Evolutionary conservation across 305 asterid genomes (phyloP).

Genomic region (Caryopteris hybrid): DNA sequence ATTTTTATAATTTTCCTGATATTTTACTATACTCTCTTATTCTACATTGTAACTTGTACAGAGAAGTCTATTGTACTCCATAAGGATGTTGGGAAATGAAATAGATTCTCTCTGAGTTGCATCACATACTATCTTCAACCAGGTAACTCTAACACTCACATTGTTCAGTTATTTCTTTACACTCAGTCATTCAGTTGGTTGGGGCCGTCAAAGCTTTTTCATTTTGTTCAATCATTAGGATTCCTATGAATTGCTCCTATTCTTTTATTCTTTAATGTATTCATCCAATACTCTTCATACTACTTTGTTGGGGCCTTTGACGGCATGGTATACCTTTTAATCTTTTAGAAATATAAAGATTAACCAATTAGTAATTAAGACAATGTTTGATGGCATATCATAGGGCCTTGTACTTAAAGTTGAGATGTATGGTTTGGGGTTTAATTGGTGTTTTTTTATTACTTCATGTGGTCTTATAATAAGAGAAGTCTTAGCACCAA

Average conservation of each 20-base stretch:
- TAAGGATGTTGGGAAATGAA: slow-evolving; percentile 73
- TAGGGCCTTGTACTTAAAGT: background rate
- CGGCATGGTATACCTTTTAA: background rate
- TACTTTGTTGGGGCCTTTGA: background rate
- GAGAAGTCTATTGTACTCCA: slow-evolving; percentile 81
- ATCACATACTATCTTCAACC: slow-evolving; percentile 89
- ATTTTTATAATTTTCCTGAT: no score
- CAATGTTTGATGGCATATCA: background rate
- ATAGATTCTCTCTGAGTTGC: slow-evolving; percentile 69
- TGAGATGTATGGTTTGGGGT: background rate
- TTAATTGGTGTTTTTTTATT: background rate
- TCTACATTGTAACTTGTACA: slow-evolving; percentile 29
- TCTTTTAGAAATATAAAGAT: background rate
- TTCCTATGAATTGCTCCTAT: background rate
- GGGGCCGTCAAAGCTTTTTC: background rate
- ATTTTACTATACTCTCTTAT: slow-evolving; percentile 1
- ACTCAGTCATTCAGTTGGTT: background rate
- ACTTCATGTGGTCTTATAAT: no score
- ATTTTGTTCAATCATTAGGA: background rate
- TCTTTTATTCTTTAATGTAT: no score
- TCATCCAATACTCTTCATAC: background rate
- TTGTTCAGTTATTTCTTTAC: background rate
- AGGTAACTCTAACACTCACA: no score
- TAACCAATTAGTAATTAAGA: no score
- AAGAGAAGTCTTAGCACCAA: no score